A percentile compares a stretch with the other conserved stretches of the same genome.
phyloP scores from a whole-genome alignment of 805 yeast species.

The Schwanniomyces polymorphus region DNA sequence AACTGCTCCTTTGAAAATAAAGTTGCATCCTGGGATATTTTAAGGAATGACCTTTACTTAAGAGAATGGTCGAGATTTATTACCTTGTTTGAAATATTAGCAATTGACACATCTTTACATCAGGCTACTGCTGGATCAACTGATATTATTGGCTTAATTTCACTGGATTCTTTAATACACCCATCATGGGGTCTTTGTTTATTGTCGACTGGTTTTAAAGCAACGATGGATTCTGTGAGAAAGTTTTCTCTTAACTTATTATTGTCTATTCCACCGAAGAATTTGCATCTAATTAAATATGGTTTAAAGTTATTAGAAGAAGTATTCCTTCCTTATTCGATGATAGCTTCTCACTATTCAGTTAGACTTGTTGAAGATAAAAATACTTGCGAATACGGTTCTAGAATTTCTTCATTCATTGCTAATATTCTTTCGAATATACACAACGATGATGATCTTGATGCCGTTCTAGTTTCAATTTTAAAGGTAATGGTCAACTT shows the following conservation, averaged over 20 bases:
- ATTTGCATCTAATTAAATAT: constrained; percentile 36
- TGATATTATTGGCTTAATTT: constrained; percentile 59
- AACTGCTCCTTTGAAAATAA: constrained; percentile 30
- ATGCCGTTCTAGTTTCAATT: constrained; percentile 22
- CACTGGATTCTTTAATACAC: constrained; percentile 52
- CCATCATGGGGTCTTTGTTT: constrained; percentile 72
- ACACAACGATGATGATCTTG: constrained; percentile 19
- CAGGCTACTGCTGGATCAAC: constrained; percentile 76
- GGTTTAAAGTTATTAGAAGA: constrained; percentile 45
- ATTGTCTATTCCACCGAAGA: constrained; percentile 47
- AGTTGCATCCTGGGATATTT: constrained; percentile 46
- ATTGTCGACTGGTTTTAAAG: constrained; percentile 73
- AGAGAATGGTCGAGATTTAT: constrained; percentile 70
- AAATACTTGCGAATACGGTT: constrained; percentile 60
- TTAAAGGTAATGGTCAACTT: constrained; percentile 48
- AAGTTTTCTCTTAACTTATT: constrained; percentile 59
- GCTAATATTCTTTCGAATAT: constrained; percentile 30
- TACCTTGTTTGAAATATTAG: constrained; percentile 77
- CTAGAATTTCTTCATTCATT: constrained; percentile 47
- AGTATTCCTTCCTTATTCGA: constrained; percentile 55
- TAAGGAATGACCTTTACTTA: constrained; percentile 25
- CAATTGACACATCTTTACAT: constrained; percentile 81
- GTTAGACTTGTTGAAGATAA: constrained; percentile 29
- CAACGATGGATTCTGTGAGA: constrained; percentile 76
- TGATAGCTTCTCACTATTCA: constrained; percentile 63